Evolutionary conservation across 2,329 filamentous ascomycete species (phyloP).

Genomic region (Acrocalymma vagum): DNA sequence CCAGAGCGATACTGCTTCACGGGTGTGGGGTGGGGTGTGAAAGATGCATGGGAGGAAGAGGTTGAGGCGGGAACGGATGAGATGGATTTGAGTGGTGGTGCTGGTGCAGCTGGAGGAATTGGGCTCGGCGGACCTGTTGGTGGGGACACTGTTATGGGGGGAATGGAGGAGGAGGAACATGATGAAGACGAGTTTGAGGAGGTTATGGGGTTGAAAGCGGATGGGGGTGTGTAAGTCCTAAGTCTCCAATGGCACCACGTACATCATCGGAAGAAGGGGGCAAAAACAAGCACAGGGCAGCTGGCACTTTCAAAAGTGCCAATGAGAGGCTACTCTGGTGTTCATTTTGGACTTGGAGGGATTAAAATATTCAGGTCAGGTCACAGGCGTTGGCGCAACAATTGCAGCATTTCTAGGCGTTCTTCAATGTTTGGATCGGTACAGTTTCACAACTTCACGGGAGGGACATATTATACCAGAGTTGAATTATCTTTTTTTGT

Average conservation of each 20-base stretch:
- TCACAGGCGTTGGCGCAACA: background rate
- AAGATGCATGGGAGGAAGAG: slow-evolving; percentile 69
- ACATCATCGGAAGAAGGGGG: background rate
- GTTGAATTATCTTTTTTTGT: slow-evolving; percentile 19
- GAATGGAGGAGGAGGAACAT: slow-evolving; percentile 44
- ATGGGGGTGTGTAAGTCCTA: too few relatives aligned
- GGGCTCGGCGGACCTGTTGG: slow-evolving; percentile 39
- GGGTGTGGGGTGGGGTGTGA: slow-evolving; percentile 42
- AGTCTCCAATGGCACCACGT: too few relatives aligned
- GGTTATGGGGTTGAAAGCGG: slow-evolving; percentile 43
- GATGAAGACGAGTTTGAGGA: slow-evolving; percentile 57
- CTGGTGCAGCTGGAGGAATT: slow-evolving; percentile 55
- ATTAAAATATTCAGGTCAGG: too few relatives aligned
- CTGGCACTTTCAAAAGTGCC: too few relatives aligned
- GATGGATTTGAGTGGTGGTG: slow-evolving; percentile 17
- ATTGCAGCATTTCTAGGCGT: slow-evolving; percentile 29
- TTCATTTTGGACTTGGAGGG: too few relatives aligned
- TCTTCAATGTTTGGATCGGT: slow-evolving; percentile 2
- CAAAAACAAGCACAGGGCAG: background rate
- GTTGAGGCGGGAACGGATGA: slow-evolving; percentile 67
- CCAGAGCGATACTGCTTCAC: slow-evolving; percentile 65
- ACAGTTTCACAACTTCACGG: too few relatives aligned
- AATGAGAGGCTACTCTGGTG: too few relatives aligned
- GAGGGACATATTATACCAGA: slow-evolving; percentile 39
- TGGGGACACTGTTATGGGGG: slow-evolving; percentile 31